Percentiles rank a stretch among this genome's conserved stretches.
These are phyloP conservation scores for Hura crepitans DNA, from an alignment of 441 rosid species.

Conservation along the genomic window DNA sequence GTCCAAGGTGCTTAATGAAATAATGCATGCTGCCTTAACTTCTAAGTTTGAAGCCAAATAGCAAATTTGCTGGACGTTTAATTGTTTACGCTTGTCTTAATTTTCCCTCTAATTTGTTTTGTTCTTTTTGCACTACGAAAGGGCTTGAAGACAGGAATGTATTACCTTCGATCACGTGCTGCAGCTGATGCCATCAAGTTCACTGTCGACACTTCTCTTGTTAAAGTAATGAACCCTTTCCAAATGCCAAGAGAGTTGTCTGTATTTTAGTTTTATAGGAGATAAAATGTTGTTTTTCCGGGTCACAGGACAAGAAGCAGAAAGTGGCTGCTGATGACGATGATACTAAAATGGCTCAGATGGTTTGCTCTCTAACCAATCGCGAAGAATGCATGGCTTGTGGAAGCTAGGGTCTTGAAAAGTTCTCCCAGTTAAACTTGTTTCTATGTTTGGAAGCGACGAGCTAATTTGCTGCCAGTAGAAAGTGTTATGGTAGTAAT, in stretches of 20 bases:
- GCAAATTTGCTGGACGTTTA: no score
- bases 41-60: no score
- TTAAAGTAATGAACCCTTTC: conserved; percentile 51
- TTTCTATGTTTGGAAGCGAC: neutral
- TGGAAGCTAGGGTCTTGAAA: conserved; percentile 46
- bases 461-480: neutral
- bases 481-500: neutral
- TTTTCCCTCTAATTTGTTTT: neutral
- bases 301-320: conserved; percentile 38
- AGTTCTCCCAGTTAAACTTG: neutral
- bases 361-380: conserved; percentile 81
- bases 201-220: conserved; percentile 70
- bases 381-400: conserved; percentile 89
- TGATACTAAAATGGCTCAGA: conserved; percentile 62
- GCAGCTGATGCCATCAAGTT: conserved; percentile 98
- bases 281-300: neutral
- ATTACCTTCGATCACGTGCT: conserved; percentile 78
- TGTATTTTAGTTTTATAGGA: no score
- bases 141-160: conserved; percentile 95
- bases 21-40: neutral
- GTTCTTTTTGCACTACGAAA: conserved; percentile 11
- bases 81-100: neutral
- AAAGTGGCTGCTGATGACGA: conserved; percentile 33
- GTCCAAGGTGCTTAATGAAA: conserved; percentile 54
- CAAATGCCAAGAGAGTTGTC: no score